Base-by-base conservation (phyloP, 2,329 filamentous ascomycete genomes). In the Aspergillus niger region DNA sequence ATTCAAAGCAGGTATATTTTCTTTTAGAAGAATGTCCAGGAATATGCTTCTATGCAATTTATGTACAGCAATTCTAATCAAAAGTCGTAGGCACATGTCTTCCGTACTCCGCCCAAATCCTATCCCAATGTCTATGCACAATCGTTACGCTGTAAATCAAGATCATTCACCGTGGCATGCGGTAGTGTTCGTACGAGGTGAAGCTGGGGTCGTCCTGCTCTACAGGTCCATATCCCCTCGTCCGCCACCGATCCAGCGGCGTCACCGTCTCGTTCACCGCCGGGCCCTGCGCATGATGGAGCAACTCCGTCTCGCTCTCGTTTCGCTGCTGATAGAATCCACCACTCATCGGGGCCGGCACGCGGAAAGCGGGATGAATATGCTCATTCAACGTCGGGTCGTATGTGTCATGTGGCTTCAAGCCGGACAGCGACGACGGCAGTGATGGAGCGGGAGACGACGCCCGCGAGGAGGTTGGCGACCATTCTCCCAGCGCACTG, bases 401-500 rank as follows among this genome's bases (percentile, higher is more conserved):
- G 49, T 69, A 70, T 8, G 65, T 63, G 6, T 76, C 73, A 30
- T 68, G 60, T 17, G 67, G 53, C 20, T 68, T 72, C 30, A 73
- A 55, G 2, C 62, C 65, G 4, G 69, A 57, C n/a, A 73, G 62
- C 5, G 71, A 71, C 5, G 71, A 71, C 55, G 65, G 70, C 17
- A 59, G 70, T 60, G 71, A 83, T 3, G 75, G 74, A 1, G 71
- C 70, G 0, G 78, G 79, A 3, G 77, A 80, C 5, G 73, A 74
- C 1, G 77, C 72, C 17, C 77, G 72, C 8, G 77, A 77, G 3
- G 77, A 77, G 44, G 65, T 69, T 5, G 77, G 74, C 2, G 77
- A 78, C 65, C 73, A 76, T 36, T 75, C 73, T 39, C 72, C 70
- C 28, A 77, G 63, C 52, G 70, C 72, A 20, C 72, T 76, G 43